Conservation (phyloP, 2,329 filamentous ascomycete species). For the Claviceps humidiphila region DNA sequence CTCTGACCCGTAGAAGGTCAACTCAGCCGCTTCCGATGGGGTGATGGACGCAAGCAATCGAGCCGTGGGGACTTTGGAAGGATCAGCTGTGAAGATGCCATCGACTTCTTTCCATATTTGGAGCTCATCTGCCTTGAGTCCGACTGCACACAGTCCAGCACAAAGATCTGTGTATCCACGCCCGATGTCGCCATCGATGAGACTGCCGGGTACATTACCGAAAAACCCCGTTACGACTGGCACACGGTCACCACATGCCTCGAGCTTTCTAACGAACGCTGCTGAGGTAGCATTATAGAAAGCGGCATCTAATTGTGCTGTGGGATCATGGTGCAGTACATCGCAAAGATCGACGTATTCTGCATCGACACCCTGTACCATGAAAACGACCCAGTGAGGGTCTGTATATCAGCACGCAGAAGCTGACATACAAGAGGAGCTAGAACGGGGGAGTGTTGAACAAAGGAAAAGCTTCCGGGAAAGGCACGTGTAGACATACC, state of each 20-base stretch:
- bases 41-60: conserved; percentile 78
- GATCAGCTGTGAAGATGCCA: conserved; percentile 77
- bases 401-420: conserved; percentile 1
- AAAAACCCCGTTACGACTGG: conserved; percentile 90
- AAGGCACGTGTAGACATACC: conserved; percentile 21
- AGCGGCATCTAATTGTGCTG: conserved; percentile 45
- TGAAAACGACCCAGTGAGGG: conserved; percentile 14
- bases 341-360: conserved; percentile 86
- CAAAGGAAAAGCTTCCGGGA: not conserved
- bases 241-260: conserved; percentile 51
- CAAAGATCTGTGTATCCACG: conserved; percentile 95
- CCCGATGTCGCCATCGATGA: conserved; percentile 79
- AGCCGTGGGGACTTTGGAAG: conserved; percentile 87
- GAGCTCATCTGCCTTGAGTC: conserved; percentile 72
- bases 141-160: conserved; percentile 81
- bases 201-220: conserved; percentile 77
- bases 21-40: conserved; percentile 84
- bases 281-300: conserved; percentile 57
- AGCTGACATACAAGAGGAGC: not conserved
- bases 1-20: conserved; percentile 90
- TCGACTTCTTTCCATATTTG: conserved; percentile 99
- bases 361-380: conserved; percentile 55
- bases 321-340: conserved; percentile 54
- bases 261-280: conserved; percentile 49
- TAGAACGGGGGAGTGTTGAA: not conserved